Percentiles rank a stretch among this genome's conserved stretches.
These are phyloP conservation scores for Boletus subcaerulescens DNA, from an alignment of 768 basidiomycete species.

Conservation along the genomic window DNA sequence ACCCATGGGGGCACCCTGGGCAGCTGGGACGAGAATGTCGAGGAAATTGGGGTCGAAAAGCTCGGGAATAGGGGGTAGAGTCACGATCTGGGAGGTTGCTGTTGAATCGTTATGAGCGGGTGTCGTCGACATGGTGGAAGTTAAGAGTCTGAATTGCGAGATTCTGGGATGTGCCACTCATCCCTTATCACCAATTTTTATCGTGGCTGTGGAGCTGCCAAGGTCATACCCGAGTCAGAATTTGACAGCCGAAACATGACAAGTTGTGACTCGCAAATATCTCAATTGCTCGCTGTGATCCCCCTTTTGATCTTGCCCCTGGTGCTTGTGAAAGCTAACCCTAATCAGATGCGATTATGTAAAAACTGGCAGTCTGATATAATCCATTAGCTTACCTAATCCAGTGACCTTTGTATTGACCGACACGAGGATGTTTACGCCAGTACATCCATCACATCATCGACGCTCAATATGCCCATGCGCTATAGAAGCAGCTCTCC, in stretches of 20 bases:
- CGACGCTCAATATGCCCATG: conserved; percentile 28
- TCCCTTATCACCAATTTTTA: no score
- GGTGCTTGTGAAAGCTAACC: no score
- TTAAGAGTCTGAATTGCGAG: no score
- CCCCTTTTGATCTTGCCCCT: no score
- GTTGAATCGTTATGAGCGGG: background rate
- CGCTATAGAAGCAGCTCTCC: conserved; percentile 25
- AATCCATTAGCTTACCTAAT: conserved; percentile 12
- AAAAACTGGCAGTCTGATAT: background rate
- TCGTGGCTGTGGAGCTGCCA: no score
- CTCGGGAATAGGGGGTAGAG: conserved; percentile 56
- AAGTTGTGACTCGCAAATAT: no score
- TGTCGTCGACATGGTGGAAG: background rate
- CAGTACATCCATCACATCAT: conserved; percentile 23
- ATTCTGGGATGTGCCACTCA: no score
- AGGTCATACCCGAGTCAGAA: no score
- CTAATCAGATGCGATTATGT: no score
- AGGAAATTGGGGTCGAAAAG: conserved; percentile 56
- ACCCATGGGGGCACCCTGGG: background rate
- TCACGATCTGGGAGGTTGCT: conserved; percentile 41
- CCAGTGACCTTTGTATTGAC: background rate
- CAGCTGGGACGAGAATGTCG: conserved; percentile 49
- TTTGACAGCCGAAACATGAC: no score
- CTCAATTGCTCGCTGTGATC: no score
- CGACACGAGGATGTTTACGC: background rate